Percentiles rank a stretch among this genome's conserved stretches.
Evolutionary conservation across 306 rosid genomes (phyloP).

Genomic region (Rosa persica): DNA sequence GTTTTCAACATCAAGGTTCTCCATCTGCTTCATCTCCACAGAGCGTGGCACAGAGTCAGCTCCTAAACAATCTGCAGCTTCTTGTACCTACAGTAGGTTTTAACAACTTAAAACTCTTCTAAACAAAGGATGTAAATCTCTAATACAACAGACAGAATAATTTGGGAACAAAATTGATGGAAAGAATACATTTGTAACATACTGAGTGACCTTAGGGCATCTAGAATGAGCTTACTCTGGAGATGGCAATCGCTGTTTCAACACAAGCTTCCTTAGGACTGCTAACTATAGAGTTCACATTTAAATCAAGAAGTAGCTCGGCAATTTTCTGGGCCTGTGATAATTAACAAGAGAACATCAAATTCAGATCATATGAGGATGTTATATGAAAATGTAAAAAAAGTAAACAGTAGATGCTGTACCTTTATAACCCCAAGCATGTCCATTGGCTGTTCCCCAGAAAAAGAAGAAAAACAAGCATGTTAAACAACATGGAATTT

Average conservation of each 20-base stretch:
- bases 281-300: slow-evolving; percentile 62
- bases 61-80: slow-evolving; percentile 94
- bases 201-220: background rate
- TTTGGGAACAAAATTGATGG: background rate
- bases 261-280: slow-evolving; percentile 69
- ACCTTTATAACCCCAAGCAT: slow-evolving; percentile 93
- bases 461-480: slow-evolving; percentile 38
- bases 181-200: slow-evolving; percentile 16
- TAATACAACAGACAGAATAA: slow-evolving; percentile 11
- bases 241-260: slow-evolving; percentile 69
- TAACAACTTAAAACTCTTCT: slow-evolving; percentile 8
- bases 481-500: slow-evolving; percentile 40
- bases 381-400: background rate
- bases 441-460: slow-evolving; percentile 65
- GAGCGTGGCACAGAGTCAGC: slow-evolving; percentile 86
- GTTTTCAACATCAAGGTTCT: slow-evolving; percentile 52
- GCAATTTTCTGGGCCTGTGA: slow-evolving; percentile 92
- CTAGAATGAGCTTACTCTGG: slow-evolving; percentile 56
- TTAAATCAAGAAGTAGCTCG: slow-evolving; percentile 86
- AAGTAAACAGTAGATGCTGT: slow-evolving; percentile 8
- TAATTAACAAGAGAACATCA: slow-evolving; percentile 35
- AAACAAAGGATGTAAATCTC: background rate
- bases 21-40: slow-evolving; percentile 73
- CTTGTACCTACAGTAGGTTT: slow-evolving; percentile 64
- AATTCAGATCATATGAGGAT: slow-evolving; percentile 24